A percentile compares a stretch with the other conserved stretches of the same genome.
Conservation (phyloP, 306 rosid species). For the Fragaria ananassa region DNA sequence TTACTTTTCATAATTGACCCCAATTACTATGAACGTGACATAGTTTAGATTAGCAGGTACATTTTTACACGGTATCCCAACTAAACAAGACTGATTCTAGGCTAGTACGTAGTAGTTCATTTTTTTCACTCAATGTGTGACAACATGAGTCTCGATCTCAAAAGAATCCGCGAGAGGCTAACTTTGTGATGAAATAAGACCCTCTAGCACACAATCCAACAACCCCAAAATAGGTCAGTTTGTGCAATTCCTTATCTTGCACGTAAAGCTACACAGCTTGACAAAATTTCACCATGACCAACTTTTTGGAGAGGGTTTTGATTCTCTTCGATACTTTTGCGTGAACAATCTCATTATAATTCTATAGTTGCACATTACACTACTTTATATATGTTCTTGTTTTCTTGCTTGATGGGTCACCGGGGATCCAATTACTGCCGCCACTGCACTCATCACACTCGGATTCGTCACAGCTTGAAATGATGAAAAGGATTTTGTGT, state of each 20-base stretch:
- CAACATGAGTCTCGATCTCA: neutral
- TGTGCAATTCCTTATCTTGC: conserved; percentile 8
- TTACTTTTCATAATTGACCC: no score
- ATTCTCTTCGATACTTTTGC: neutral
- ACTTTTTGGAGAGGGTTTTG: neutral
- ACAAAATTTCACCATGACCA: neutral
- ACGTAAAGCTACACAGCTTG: neutral
- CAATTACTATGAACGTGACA: no score
- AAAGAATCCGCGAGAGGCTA: neutral
- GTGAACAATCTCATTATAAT: no score
- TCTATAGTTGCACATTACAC: neutral
- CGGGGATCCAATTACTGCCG: conserved; percentile 42
- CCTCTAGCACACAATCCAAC: neutral
- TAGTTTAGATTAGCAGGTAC: neutral
- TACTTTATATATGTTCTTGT: conserved; percentile 8
- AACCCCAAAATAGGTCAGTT: neutral
- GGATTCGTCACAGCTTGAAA: neutral
- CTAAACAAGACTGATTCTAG: neutral
- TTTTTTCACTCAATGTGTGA: neutral
- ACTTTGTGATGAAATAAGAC: neutral
- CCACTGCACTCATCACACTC: neutral
- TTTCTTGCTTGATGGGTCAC: conserved; percentile 34
- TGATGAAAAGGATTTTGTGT: conserved; percentile 14
- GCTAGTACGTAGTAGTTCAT: neutral
- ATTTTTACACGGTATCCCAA: neutral